Evolutionary conservation across 371 early-diverging fungal species (phyloP).

Genomic region (Mucor mucedo): DNA sequence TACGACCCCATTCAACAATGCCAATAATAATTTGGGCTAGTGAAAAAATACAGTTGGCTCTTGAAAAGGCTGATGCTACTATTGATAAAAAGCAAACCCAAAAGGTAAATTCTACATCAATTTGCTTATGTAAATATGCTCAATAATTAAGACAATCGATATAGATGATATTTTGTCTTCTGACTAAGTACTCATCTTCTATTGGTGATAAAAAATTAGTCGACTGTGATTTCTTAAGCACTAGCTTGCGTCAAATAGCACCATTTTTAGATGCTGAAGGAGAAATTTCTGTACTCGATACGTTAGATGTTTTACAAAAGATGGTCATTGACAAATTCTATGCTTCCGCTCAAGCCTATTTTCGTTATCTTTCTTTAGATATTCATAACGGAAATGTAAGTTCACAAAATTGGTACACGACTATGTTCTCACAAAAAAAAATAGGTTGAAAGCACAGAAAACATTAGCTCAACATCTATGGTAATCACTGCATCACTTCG

Average conservation of each 20-base stretch:
- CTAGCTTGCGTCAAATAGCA: slow-evolving; percentile 18
- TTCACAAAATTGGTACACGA: background rate
- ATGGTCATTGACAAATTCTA: slow-evolving; percentile 33
- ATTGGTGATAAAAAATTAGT: slow-evolving; percentile 2
- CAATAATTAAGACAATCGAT: background rate
- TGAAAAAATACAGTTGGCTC: slow-evolving; percentile 7
- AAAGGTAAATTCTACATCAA: slow-evolving; percentile 24
- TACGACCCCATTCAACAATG: slow-evolving; percentile 22
- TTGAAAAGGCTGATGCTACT: background rate
- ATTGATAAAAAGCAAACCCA: slow-evolving; percentile 9
- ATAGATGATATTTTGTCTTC: slow-evolving; percentile 18
- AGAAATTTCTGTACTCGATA: slow-evolving; percentile 13
- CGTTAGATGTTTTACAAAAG: slow-evolving; percentile 28
- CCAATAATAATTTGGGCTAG: slow-evolving; percentile 37
- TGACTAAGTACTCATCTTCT: slow-evolving; percentile 23
- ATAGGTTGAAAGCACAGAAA: background rate
- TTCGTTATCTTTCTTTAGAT: slow-evolving; percentile 40
- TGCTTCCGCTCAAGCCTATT: slow-evolving; percentile 39
- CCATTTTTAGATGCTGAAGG: slow-evolving; percentile 15
- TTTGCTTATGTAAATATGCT: background rate
- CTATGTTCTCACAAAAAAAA: background rate
- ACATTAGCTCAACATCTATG: slow-evolving; percentile 37
- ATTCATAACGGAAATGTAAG: slow-evolving; percentile 29
- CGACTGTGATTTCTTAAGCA: slow-evolving; percentile 4
- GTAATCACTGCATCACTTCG: slow-evolving; percentile 69